These are phyloP conservation scores for Papilionanthe hybrid DNA, from an alignment of 116 monocot genomes.

Conservation along the genomic window DNA sequence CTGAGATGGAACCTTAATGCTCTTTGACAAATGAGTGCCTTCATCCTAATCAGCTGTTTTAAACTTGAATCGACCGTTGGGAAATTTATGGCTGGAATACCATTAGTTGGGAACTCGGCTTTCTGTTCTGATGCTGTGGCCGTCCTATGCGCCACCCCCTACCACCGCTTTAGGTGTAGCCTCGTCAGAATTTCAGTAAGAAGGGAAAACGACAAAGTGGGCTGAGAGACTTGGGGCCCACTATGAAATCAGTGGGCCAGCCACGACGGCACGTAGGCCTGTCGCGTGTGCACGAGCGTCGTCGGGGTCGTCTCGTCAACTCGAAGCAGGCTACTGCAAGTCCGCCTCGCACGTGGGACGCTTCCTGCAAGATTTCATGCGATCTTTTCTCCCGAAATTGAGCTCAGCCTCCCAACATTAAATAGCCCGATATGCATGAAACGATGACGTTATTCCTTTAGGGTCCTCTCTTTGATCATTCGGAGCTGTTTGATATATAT, in stretches of 20 bases:
- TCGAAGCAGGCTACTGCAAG: slow-evolving; percentile 7
- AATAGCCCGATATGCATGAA: not conserved
- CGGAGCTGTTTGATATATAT: too few relatives aligned
- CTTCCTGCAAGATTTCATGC: slow-evolving; percentile 4
- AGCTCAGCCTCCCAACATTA: not conserved
- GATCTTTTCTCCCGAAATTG: not conserved
- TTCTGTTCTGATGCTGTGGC: not conserved
- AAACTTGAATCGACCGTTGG: not conserved
- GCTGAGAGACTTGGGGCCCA: not conserved
- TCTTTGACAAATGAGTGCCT: too few relatives aligned
- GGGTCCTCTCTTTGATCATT: not conserved
- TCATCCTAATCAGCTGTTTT: too few relatives aligned
- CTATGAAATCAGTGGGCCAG: not conserved
- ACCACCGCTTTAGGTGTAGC: not conserved
- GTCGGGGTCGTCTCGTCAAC: slow-evolving; percentile 2
- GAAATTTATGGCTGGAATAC: not conserved
- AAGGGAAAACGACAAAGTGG: not conserved
- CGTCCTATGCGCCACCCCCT: slow-evolving; percentile 3
- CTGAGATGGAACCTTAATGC: too few relatives aligned
- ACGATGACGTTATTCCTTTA: not conserved
- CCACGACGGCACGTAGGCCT: slow-evolving; percentile 12
- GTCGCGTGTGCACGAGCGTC: slow-evolving; percentile 11
- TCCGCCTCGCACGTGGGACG: slow-evolving; percentile 3
- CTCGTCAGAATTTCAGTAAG: not conserved
- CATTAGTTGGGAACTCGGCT: not conserved